A percentile compares a stretch with the other conserved stretches of the same genome.
Conservation (phyloP, 805 yeast genomes). For the Kodamaea neixiangensis region DNA sequence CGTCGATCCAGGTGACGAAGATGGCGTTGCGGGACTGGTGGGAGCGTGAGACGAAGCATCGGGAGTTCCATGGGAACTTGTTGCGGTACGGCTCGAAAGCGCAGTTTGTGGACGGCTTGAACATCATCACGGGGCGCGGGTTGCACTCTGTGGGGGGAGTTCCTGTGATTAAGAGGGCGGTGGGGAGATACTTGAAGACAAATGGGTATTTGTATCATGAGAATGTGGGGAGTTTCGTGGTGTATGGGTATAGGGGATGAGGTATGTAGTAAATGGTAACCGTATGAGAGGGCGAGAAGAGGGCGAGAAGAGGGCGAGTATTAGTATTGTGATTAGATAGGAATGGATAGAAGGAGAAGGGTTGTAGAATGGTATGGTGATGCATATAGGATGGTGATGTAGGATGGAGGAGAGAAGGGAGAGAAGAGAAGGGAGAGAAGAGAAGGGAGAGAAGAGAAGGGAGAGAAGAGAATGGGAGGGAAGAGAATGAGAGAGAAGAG, state of each 20-base stretch:
- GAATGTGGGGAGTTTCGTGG: conserved; percentile 41
- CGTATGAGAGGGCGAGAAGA: too few relatives aligned
- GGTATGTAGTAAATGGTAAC: not conserved
- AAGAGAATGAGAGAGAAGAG: too few relatives aligned
- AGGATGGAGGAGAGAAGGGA: too few relatives aligned
- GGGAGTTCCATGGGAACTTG: conserved; percentile 44
- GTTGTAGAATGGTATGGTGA: too few relatives aligned
- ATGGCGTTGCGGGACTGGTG: conserved; percentile 58
- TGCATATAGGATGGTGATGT: too few relatives aligned
- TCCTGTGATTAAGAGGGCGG: conserved; percentile 47
- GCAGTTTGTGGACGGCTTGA: conserved; percentile 43
- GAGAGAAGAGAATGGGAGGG: too few relatives aligned
- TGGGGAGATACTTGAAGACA: conserved; percentile 39
- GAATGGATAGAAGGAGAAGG: too few relatives aligned
- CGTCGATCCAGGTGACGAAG: conserved; percentile 44
- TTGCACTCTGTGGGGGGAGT: conserved; percentile 62
- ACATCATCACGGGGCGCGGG: conserved; percentile 69
- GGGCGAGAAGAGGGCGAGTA: too few relatives aligned
- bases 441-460: too few relatives aligned
- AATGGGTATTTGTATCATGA: conserved; percentile 50
- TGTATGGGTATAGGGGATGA: conserved; percentile 36
- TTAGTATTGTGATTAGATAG: too few relatives aligned
- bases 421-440: too few relatives aligned
- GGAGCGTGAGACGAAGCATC: conserved; percentile 48
- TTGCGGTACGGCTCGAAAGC: conserved; percentile 37